Evolutionary conservation across 495 filamentous ascomycete species (phyloP), one percentile per base, ranked within the genome.

Genomic region (Daldinia concentrica): DNA sequence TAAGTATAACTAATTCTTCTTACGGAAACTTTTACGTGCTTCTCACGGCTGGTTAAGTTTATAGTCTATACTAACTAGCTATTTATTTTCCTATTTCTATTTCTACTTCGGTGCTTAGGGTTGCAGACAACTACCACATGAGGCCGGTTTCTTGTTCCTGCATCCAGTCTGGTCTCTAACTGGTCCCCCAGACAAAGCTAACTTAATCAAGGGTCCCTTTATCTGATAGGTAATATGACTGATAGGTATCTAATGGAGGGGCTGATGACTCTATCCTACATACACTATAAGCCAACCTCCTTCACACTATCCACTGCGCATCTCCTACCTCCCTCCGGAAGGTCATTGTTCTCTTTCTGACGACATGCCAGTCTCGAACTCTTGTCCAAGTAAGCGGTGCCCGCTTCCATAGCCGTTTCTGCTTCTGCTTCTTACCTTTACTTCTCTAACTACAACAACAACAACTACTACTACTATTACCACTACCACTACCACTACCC

Each of bases 331-430:
- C 17, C 37, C 48, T 69, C 65, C 51, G 60, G 70, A 69, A 73
- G 70, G 70, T 73, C 51, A 39, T 55, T 15, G 59, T 24, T 52
- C 55, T 55, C 30, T 27, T 48, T 50, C 65, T 64, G 61, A 63
- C 43, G 59, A 67, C 52, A 68, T 57, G 11, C 41, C 32, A 62
- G 57, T 24, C 19, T 48, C 27, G 70, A 59, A 73, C 17, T 50
- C 32, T 66, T 55, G 30, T 60, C 57, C 57, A 70, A 74, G 66
- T 74, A 70, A 74, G 66, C 71, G 41, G 57, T 61, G 52, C 43
- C 58, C 51, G 50, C 48, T 67, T 63, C 62, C 50, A 55, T 58
- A 39, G 15, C 57, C 57, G 57, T 14, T 41, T 41, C 43, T 48
- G 57, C 22, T 41, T 41, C 43, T 48, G 4, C 43, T 48, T 22